A percentile compares a stretch with the other conserved stretches of the same genome.
Conservation (phyloP, 768 basidiomycete species). For the Favolaschia claudopus region DNA sequence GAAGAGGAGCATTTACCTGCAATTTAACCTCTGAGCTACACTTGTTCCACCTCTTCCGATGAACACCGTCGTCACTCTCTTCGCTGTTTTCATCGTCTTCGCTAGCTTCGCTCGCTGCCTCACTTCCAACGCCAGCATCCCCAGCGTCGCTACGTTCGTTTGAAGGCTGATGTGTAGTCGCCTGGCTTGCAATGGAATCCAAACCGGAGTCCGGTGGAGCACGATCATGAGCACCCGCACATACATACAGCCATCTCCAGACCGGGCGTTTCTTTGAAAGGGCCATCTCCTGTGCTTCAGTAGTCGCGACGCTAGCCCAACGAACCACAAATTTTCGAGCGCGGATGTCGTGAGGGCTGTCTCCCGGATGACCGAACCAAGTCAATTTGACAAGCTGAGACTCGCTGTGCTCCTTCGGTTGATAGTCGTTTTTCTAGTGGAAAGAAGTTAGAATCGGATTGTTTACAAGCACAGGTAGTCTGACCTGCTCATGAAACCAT, state of each 20-base stretch:
- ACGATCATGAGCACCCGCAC: background rate
- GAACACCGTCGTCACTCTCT: too few species aligned
- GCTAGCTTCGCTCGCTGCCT: background rate
- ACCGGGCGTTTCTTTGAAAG: background rate
- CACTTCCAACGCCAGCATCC: too few species aligned
- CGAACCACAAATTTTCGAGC: background rate
- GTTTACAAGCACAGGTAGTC: background rate
- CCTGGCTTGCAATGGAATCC: too few species aligned
- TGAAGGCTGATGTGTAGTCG: too few species aligned
- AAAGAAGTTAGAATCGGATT: background rate
- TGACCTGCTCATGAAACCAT: conserved; percentile 7
- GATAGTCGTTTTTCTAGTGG: conserved; percentile 2
- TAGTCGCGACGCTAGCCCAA: background rate
- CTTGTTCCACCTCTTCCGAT: background rate
- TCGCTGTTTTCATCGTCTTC: background rate
- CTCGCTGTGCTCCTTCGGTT: background rate
- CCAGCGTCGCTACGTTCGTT: too few species aligned
- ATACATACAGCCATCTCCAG: background rate
- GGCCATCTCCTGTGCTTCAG: background rate
- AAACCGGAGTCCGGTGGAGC: background rate
- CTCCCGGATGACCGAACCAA: conserved; percentile 1
- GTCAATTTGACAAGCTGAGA: background rate
- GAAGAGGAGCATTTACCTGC: background rate
- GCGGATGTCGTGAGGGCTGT: background rate
- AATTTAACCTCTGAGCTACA: background rate